These are phyloP conservation scores for Petunia axillaris DNA, from an alignment of 257 asterid species.

Conservation along the genomic window DNA sequence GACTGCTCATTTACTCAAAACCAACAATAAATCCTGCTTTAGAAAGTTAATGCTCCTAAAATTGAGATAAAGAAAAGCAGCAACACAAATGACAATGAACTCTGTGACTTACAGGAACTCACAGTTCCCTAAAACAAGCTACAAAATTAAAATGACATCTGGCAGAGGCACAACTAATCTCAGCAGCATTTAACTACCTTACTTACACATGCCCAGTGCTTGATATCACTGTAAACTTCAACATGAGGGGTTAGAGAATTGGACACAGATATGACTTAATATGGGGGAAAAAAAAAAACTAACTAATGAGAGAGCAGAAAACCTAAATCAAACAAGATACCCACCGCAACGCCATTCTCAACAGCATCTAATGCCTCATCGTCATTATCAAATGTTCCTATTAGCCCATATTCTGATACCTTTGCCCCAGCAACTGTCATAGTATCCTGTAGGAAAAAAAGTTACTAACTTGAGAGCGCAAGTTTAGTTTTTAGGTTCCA, in stretches of 20 bases:
- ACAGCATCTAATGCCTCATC: conserved; percentile 74
- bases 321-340: conserved; percentile 33
- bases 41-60: too few relatives aligned
- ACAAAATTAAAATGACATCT: too few relatives aligned
- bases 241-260: too few relatives aligned
- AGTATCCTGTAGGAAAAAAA: conserved; percentile 52
- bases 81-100: too few relatives aligned
- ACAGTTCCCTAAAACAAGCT: too few relatives aligned
- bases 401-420: conserved; percentile 39
- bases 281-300: not conserved
- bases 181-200: not conserved
- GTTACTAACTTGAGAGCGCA: not conserved
- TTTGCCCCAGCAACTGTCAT: conserved; percentile 37
- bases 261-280: too few relatives aligned
- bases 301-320: conserved; percentile 18
- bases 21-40: too few relatives aligned
- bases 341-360: conserved; percentile 66
- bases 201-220: not conserved
- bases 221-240: not conserved
- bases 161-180: not conserved
- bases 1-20: too few relatives aligned
- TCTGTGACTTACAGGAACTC: too few relatives aligned
- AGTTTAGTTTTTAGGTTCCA: too few relatives aligned
- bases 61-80: too few relatives aligned
- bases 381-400: conserved; percentile 42